A percentile compares a stretch with the other conserved stretches of the same genome.
These are phyloP conservation scores for Sequoia sempervirens DNA, from an alignment of 75 land plant genomes.

Conservation along the genomic window DNA sequence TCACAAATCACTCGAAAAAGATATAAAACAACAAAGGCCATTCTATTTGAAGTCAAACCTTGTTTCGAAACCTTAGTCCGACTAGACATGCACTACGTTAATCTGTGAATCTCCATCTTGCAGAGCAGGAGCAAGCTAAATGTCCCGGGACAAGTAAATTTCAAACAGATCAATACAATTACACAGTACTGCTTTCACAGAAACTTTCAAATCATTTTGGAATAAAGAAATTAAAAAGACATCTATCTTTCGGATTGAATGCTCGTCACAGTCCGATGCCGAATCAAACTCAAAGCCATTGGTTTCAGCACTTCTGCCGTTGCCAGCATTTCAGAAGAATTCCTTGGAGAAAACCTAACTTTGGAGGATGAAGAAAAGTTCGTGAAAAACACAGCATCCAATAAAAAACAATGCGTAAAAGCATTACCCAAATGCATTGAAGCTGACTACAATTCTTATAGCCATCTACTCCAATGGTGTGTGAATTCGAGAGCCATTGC, in stretches of 20 bases:
- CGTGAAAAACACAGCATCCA: no score
- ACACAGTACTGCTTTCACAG: not conserved
- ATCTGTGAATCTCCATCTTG: not conserved
- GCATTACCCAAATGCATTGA: not conserved
- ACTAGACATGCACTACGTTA: no score
- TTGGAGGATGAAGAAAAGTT: not conserved
- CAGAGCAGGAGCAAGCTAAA: not conserved
- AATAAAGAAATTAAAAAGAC: not conserved
- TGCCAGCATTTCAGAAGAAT: constrained; percentile 1
- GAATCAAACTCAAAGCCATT: not conserved
- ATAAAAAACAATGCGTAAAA: not conserved
- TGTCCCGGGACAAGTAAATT: not conserved
- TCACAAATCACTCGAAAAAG: no score
- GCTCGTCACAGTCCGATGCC: not conserved
- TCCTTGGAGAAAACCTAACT: not conserved
- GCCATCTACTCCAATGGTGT: constrained; percentile 20
- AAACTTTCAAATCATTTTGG: not conserved
- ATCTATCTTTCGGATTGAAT: not conserved
- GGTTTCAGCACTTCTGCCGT: not conserved
- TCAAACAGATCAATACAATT: not conserved
- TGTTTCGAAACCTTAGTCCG: no score
- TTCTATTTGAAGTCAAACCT: no score
- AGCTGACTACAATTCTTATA: not conserved
- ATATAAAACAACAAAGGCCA: no score
- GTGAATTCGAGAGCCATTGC: constrained; percentile 12